These are phyloP conservation scores for Geosmithia morbida DNA, from an alignment of 2,329 filamentous ascomycete genomes.

Conservation along the genomic window DNA sequence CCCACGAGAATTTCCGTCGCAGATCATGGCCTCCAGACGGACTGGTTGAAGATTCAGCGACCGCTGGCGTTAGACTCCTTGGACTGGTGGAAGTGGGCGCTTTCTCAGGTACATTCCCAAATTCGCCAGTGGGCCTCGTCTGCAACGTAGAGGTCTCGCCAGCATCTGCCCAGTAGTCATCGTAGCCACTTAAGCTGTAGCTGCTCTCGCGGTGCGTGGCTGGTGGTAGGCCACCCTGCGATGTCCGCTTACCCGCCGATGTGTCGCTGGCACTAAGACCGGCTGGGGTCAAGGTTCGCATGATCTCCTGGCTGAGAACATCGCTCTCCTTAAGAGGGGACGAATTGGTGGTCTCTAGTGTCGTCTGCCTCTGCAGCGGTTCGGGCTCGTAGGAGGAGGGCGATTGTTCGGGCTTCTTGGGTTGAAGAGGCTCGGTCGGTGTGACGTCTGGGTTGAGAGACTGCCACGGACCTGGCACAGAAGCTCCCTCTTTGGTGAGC, in stretches of 20 bases:
- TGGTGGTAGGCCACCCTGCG: background rate
- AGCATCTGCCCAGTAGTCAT: constrained; percentile 46
- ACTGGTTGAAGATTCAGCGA: background rate
- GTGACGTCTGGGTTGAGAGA: constrained; percentile 13
- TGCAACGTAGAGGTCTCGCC: constrained; percentile 1
- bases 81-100: background rate
- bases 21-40: background rate
- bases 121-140: background rate
- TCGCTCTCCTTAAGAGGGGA: constrained; percentile 56
- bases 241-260: background rate
- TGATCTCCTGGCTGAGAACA: constrained; percentile 58
- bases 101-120: background rate
- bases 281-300: constrained; percentile 48
- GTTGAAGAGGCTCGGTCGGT: constrained; percentile 30
- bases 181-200: constrained; percentile 51
- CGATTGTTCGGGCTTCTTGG: constrained; percentile 18
- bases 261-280: constrained; percentile 5
- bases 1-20: constrained; percentile 21
- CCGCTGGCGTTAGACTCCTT: background rate
- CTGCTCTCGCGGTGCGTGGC: constrained; percentile 32
- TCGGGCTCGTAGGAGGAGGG: constrained; percentile 19
- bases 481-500: background rate
- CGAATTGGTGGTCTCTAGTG: constrained; percentile 32
- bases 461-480: background rate
- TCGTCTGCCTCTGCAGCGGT: constrained; percentile 24